These are phyloP conservation scores for Pinus albicaulis DNA, from an alignment of 75 land plant genomes.

Conservation along the genomic window DNA sequence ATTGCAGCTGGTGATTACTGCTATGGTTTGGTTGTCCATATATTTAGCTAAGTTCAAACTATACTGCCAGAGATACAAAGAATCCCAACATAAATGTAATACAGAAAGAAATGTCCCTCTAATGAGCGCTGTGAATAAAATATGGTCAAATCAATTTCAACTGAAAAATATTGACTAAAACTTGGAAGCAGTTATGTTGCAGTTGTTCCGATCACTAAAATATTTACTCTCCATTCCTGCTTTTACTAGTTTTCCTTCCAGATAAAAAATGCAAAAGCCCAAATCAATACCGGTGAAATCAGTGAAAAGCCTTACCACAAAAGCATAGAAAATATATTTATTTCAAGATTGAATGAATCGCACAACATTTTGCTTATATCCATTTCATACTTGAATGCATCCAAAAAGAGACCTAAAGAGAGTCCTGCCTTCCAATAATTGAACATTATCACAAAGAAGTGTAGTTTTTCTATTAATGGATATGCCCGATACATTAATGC, in stretches of 20 bases:
- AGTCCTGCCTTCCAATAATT: conserved; percentile 83
- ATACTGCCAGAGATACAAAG: not conserved
- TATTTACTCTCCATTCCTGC: not conserved
- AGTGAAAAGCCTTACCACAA: conserved; percentile 9
- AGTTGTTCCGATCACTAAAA: not conserved
- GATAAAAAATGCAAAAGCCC: not conserved
- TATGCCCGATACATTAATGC: conserved; percentile 60
- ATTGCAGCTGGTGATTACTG: not conserved
- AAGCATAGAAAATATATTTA: conserved; percentile 18
- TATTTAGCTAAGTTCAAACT: not conserved
- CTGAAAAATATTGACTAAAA: not conserved
- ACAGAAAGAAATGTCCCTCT: not conserved
- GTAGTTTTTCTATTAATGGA: conserved; percentile 25
- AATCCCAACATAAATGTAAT: not conserved
- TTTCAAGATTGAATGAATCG: conserved; percentile 13
- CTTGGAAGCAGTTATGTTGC: not conserved
- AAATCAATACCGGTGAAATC: not conserved
- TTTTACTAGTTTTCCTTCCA: not conserved
- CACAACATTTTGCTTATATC: conserved; percentile 9
- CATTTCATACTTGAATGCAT: conserved; percentile 69
- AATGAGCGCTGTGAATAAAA: not conserved
- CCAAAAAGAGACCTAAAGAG: conserved; percentile 66
- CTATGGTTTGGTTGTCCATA: not conserved
- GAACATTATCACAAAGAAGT: conserved; percentile 35
- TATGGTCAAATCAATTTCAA: not conserved